Evolutionary conservation across 176 grass and related monocot genomes (phyloP).

Genomic region (Aechmea fasciata): DNA sequence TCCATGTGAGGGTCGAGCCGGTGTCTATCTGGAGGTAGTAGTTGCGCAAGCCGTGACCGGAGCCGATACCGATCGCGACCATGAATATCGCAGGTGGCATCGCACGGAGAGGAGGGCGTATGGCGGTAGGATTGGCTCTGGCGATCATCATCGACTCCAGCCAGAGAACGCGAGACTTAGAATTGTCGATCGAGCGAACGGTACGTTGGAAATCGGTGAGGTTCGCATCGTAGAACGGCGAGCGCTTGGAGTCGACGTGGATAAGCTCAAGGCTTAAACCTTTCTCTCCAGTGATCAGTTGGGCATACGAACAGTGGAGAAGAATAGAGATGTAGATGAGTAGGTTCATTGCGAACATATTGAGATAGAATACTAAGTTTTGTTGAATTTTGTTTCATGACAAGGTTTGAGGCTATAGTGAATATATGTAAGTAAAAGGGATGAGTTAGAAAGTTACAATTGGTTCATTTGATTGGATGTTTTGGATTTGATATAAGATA

Average conservation of each 20-base stretch:
- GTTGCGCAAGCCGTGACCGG: background rate
- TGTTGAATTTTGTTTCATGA: too few species aligned
- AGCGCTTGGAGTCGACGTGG: background rate
- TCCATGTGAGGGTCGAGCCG: constrained; percentile 24
- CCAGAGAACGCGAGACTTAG: background rate
- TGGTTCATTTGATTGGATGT: too few species aligned
- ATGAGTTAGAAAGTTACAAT: too few species aligned
- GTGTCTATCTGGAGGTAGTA: constrained; percentile 13
- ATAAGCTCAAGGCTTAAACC: background rate
- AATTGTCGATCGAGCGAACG: background rate
- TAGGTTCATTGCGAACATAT: background rate
- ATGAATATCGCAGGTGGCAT: background rate
- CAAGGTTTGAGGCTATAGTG: too few species aligned
- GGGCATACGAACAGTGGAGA: background rate
- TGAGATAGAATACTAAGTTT: background rate
- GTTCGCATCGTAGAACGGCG: background rate
- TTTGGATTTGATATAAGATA: too few species aligned
- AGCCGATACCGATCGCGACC: background rate
- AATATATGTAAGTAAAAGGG: too few species aligned
- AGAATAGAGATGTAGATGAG: background rate
- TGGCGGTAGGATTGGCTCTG: background rate
- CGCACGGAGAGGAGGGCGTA: background rate
- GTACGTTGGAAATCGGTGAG: background rate
- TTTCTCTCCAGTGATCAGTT: background rate
- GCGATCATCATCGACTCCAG: background rate